Evolutionary conservation across 2,329 filamentous ascomycete species (phyloP), one percentile per base, ranked within the genome.

Genomic region (Cladosporium velox): DNA sequence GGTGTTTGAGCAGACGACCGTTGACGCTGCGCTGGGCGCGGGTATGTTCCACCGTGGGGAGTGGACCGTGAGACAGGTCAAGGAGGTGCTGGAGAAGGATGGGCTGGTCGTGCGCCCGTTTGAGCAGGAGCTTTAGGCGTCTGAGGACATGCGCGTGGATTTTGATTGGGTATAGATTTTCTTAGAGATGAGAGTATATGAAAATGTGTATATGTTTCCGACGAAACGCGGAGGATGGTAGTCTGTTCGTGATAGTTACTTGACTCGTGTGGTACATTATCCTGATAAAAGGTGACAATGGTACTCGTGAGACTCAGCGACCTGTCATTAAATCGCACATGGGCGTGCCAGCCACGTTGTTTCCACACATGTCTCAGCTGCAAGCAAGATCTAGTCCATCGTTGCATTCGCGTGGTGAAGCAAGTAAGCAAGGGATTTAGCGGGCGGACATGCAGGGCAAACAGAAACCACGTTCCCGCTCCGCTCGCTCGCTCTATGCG

Each of bases 21-120:
- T 94, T 3, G 95, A 99, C 83, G 95, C 95, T 59, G 95, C 95
- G 32, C 81, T 99, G 67, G 95, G 95, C 3, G 95, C 95, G 10
- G 95, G 95, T 63, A 99, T 99, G 90, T 99, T 99, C 80, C 95
- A 99, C 81, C 84, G 95, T 59, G 92, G 90, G 44, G 94, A 99
- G 81, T 99, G 94, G 79, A 97, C 93, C 0, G 94, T 99, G 18
- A 89, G 88, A 77, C 89, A 98, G 75, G 95, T 99, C 58, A 99
- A 99, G 80, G 90, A 96, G 67, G 86, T 91, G 74, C 79, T 99
- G 67, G 83, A 84, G 28, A 83, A 85, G 41, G 87, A 88, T 74
- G 91, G 91, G 0, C 83, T 97, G 66, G 78, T 92, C 66, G 90
- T 97, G n/a, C 86, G 95, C 69, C 86, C 88, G 66, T 92, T 90